These are phyloP conservation scores for Fraxinus latifolia DNA, from an alignment of 305 asterid species.

Conservation along the genomic window DNA sequence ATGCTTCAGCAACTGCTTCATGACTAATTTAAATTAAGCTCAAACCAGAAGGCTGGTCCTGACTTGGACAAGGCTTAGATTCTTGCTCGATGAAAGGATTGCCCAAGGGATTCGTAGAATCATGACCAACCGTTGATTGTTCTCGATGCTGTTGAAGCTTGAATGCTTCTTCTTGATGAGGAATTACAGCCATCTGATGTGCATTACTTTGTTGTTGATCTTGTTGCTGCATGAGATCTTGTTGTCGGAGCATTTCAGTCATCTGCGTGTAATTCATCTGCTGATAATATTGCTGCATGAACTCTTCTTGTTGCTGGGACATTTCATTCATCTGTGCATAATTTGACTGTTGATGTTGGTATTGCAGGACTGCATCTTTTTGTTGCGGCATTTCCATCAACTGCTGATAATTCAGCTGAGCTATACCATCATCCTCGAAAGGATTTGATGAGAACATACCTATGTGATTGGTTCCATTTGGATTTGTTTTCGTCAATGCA, in stretches of 20 bases:
- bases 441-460: constrained; percentile 47
- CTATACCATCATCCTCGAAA: constrained; percentile 37
- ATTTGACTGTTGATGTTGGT: constrained; percentile 14
- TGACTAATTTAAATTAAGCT: constrained; percentile 35
- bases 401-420: background rate
- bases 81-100: constrained; percentile 50
- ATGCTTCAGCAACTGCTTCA: constrained; percentile 1
- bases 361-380: constrained; percentile 23
- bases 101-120: constrained; percentile 32
- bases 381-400: constrained; percentile 17
- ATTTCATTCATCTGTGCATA: constrained; percentile 17
- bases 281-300: constrained; percentile 23
- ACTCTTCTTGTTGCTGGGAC: constrained; percentile 25
- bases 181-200: constrained; percentile 23
- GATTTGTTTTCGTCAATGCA: constrained; percentile 33
- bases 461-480: constrained; percentile 29
- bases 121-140: constrained; percentile 20
- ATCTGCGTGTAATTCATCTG: constrained; percentile 25
- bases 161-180: constrained; percentile 21
- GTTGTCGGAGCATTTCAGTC: constrained; percentile 27
- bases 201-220: constrained; percentile 18
- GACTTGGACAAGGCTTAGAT: constrained; percentile 28
- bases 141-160: constrained; percentile 24
- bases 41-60: constrained; percentile 24
- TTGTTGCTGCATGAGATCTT: constrained; percentile 21